Evolutionary conservation across 2,329 filamentous ascomycete genomes (phyloP), one percentile per base, ranked within the genome.

Genomic region (Stagonosporopsis vannaccii): DNA sequence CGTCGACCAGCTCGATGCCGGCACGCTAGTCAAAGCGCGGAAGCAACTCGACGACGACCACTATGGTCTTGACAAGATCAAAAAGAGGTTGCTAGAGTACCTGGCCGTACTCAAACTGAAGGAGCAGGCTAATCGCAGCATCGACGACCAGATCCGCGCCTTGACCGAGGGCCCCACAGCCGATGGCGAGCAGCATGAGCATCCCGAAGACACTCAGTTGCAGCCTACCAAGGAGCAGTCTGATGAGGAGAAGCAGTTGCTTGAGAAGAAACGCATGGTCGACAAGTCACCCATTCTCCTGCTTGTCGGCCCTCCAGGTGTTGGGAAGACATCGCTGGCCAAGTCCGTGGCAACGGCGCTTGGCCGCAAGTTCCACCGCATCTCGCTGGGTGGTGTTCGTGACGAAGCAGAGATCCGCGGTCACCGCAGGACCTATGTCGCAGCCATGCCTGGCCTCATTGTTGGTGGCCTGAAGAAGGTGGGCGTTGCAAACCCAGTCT

Each of bases 351-450:
- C 95, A 2, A 91, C 91, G 15, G 93, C 95, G 1, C 83, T 99
- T 11, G 94, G 94, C 15, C 88, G 95, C 61, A 96, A 97, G 75
- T 99, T 99, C 76, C 94, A 99, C 76, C 88, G 95, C 41, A 97
- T 99, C 67, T 98, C 95, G 3, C 87, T 99, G 4, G 95, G 95
- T 58, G 95, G 95, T 66, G 94, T 99, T 3, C 85, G 95, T 51
- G 95, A 99, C 69, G 95, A 99, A 76, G 95, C 95, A 15, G 95
- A 99, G 78, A 98, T 99, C 58, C 87, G 95, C 57, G 95, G 95
- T 9, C 95, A 99, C 77, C 86, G 95, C 52, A 85, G 95, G 66
- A 99, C 95, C 0, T 99, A 99, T 72, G 95, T 99, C 56, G 95
- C 95, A 20, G 95, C 95, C n/a, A 97, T 99, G 94, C 95, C 95